Evolutionary conservation across 1,284 basidiomycete species (phyloP).

Genomic region (Ganoderma multipileum): DNA sequence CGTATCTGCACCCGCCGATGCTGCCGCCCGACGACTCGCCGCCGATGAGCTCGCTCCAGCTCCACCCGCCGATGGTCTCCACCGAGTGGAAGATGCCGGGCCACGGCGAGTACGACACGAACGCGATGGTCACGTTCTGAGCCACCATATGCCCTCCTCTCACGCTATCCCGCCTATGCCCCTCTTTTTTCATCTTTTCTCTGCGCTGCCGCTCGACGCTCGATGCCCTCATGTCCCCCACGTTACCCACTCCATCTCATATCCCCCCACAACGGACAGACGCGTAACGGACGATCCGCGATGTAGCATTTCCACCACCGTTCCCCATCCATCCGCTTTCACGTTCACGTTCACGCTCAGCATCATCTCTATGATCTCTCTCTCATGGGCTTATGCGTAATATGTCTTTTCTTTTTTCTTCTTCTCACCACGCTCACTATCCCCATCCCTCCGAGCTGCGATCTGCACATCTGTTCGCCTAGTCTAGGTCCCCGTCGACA

Average conservation of each 20-base stretch:
- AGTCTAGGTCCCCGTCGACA: conserved; percentile 23
- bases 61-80: conserved; percentile 48
- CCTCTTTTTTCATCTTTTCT: conserved; percentile 5
- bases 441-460: conserved; percentile 5
- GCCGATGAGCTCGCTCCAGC: conserved; percentile 43
- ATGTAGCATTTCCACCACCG: conserved; percentile 27
- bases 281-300: conserved; percentile 32
- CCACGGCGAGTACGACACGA: conserved; percentile 39
- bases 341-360: conserved; percentile 13
- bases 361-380: conserved; percentile 21
- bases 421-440: neutral
- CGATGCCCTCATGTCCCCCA: conserved; percentile 15
- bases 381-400: conserved; percentile 31
- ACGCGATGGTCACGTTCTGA: conserved; percentile 40
- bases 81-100: conserved; percentile 41
- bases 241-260: conserved; percentile 11
- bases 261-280: conserved; percentile 28
- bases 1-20: conserved; percentile 67
- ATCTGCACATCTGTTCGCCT: conserved; percentile 17
- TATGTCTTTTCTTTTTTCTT: conserved; percentile 24
- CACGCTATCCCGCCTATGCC: neutral
- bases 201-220: conserved; percentile 19
- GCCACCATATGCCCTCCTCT: conserved; percentile 16
- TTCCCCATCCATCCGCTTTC: conserved; percentile 14
- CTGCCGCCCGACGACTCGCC: conserved; percentile 47